Evolutionary conservation across 2,329 filamentous ascomycete species (phyloP).

Genomic region (Ascochyta clinopodiicola): DNA sequence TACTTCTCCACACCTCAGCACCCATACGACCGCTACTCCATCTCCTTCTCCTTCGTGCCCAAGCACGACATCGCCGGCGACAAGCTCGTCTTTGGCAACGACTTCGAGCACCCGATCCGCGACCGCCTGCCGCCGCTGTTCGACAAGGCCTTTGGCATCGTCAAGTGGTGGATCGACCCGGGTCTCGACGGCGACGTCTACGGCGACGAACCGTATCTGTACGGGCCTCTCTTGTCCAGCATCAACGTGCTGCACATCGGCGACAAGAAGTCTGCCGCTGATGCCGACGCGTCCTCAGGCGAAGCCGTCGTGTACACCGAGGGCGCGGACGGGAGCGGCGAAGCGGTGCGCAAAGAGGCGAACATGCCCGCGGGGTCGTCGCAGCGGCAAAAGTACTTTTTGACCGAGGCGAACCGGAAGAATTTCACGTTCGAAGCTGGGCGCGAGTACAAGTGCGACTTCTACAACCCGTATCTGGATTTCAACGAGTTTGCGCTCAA

Average conservation of each 20-base stretch:
- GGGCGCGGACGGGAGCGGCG: constrained; percentile 56
- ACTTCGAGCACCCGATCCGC: constrained; percentile 90
- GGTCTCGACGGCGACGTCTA: constrained; percentile 90
- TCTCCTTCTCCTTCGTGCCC: constrained; percentile 79
- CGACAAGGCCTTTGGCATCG: constrained; percentile 80
- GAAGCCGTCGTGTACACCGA: constrained; percentile 62
- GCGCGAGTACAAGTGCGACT: constrained; percentile 70
- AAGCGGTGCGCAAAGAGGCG: constrained; percentile 48
- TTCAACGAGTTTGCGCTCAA: constrained; percentile 78
- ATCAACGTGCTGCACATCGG: constrained; percentile 81
- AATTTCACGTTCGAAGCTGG: constrained; percentile 68
- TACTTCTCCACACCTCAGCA: constrained; percentile 81
- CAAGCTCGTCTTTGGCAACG: constrained; percentile 90
- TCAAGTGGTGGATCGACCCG: constrained; percentile 90
- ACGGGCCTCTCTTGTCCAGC: constrained; percentile 78
- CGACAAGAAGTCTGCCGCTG: constrained; percentile 35
- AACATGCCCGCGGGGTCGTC: constrained; percentile 50
- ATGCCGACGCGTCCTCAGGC: constrained; percentile 51
- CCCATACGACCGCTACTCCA: constrained; percentile 80
- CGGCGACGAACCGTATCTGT: constrained; percentile 83
- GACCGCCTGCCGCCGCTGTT: constrained; percentile 87
- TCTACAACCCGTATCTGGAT: constrained; percentile 92
- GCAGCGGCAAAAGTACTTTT: constrained; percentile 66
- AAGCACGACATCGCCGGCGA: constrained; percentile 69
- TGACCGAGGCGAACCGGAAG: constrained; percentile 62